Percentiles rank a stretch among this genome's conserved stretches.
These are phyloP conservation scores for Malus sieversii DNA, from an alignment of 306 rosid genomes.

Conservation along the genomic window DNA sequence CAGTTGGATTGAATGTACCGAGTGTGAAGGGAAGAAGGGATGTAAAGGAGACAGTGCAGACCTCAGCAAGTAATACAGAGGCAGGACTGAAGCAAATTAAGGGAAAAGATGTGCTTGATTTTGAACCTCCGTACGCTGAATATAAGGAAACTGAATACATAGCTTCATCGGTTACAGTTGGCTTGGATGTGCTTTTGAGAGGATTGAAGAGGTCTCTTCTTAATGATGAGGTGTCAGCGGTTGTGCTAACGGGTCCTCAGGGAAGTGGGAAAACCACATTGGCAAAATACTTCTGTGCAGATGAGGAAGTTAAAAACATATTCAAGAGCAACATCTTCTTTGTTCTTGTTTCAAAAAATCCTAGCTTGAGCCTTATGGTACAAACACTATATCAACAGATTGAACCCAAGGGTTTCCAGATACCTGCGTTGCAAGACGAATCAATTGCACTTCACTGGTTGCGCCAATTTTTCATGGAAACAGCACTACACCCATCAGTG, in stretches of 20 bases:
- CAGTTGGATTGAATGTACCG: neutral
- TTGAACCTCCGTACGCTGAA: neutral
- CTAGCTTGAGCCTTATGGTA: slow-evolving; percentile 5
- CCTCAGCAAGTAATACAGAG: neutral
- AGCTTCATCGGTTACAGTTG: neutral
- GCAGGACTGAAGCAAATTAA: too few relatives aligned
- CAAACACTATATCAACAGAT: slow-evolving; percentile 14
- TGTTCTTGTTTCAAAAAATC: neutral
- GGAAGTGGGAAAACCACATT: slow-evolving; percentile 15
- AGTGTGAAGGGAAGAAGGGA: neutral
- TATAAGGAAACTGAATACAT: neutral
- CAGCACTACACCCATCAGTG: neutral
- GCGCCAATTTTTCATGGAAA: neutral
- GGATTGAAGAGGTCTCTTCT: slow-evolving; percentile 1
- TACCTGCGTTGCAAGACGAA: slow-evolving; percentile 24
- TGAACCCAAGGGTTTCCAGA: neutral
- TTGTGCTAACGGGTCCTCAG: slow-evolving; percentile 3
- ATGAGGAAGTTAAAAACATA: neutral
- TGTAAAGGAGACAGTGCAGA: neutral
- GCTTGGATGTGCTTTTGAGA: neutral
- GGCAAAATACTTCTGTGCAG: neutral
- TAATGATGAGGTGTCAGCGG: neutral
- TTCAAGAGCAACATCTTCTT: neutral
- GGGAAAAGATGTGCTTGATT: too few relatives aligned
- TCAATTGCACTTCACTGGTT: slow-evolving; percentile 20